Evolutionary conservation across 805 yeast genomes (phyloP).

Genomic region (Dipodascopsis uninucleata): DNA sequence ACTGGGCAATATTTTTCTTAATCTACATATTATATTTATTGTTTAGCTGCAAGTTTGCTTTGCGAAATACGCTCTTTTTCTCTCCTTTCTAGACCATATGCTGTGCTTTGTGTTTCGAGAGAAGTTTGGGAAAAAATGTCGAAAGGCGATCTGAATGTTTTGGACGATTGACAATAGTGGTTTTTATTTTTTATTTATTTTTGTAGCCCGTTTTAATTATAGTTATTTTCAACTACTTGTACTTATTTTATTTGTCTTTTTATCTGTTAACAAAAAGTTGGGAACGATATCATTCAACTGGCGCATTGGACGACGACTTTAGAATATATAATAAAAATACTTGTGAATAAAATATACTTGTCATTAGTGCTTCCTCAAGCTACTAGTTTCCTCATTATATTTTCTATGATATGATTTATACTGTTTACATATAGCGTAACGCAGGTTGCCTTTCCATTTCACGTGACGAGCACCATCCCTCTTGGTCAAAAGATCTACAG

Average conservation of each 20-base stretch:
- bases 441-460: no score
- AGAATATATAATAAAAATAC: no score
- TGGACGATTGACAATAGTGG: background rate
- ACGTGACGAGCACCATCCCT: no score
- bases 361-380: no score
- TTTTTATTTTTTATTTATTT: background rate
- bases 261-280: conserved; percentile 10
- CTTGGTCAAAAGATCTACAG: no score
- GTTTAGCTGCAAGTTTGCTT: background rate
- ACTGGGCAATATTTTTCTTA: no score
- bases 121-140: background rate
- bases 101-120: background rate
- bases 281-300: conserved; percentile 29
- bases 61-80: background rate
- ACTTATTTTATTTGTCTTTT: background rate
- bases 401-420: no score
- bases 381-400: no score
- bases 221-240: background rate
- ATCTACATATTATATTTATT: background rate
- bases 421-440: no score
- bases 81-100: background rate
- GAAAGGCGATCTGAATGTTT: conserved; percentile 19
- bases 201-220: background rate
- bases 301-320: conserved; percentile 26
- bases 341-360: no score